Conservation (phyloP, 306 rosid genomes). For the Purshia tridentata region DNA sequence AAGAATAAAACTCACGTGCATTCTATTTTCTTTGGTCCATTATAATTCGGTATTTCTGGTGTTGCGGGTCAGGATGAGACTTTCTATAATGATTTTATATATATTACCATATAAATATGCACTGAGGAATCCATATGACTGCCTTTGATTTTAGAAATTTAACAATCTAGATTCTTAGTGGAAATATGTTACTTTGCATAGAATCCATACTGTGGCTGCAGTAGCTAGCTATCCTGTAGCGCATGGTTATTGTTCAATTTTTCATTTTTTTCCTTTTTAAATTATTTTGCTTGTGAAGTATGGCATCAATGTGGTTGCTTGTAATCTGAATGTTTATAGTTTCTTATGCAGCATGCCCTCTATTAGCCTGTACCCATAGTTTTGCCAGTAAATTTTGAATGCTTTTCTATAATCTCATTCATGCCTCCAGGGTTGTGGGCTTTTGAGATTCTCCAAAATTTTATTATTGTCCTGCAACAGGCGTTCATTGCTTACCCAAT, state of each 20-base stretch:
- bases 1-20: neutral
- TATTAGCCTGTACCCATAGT: too few relatives aligned
- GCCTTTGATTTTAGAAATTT: neutral
- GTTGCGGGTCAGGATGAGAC: neutral
- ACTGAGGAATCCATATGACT: neutral
- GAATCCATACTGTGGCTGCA: neutral
- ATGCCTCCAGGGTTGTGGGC: neutral
- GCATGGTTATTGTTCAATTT: neutral
- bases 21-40: neutral
- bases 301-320: too few relatives aligned
- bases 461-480: conserved; percentile 37
- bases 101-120: neutral
- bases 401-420: neutral
- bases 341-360: neutral
- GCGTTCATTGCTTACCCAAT: conserved; percentile 93
- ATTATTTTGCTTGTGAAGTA: too few relatives aligned
- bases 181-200: neutral
- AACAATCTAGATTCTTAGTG: neutral
- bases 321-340: neutral
- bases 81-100: neutral
- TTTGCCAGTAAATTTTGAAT: neutral
- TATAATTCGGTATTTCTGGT: neutral
- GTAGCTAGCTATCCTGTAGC: neutral
- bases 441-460: neutral
- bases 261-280: neutral